Evolutionary conservation across 495 filamentous ascomycete genomes (phyloP).

Genomic region (Gamarada debralockiae): DNA sequence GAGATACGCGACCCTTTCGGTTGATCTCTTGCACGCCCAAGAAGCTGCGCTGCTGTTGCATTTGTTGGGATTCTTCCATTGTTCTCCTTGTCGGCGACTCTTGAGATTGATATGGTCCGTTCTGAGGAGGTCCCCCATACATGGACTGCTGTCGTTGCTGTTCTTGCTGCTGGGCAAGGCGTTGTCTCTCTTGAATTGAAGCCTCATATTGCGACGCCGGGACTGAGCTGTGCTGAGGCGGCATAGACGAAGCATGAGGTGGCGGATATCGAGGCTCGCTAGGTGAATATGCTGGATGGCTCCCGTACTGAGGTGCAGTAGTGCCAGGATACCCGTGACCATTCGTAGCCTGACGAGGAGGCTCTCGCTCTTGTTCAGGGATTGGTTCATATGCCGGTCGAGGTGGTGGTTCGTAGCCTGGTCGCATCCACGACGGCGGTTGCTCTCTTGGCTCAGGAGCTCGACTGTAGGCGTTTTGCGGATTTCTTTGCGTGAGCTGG

Average conservation of each 20-base stretch:
- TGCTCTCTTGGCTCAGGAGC: constrained; percentile 22
- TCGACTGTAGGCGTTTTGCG: constrained; percentile 16
- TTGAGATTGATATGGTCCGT: constrained; percentile 33
- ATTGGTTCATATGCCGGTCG: constrained; percentile 20
- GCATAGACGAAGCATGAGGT: constrained; percentile 40
- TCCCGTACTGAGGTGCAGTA: constrained; percentile 33
- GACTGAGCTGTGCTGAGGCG: constrained; percentile 33
- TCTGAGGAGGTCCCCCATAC: constrained; percentile 13
- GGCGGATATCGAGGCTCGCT: constrained; percentile 25
- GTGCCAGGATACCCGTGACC: constrained; percentile 36
- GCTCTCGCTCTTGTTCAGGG: constrained; percentile 11
- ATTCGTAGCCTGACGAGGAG: constrained; percentile 21
- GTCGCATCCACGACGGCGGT: constrained; percentile 20
- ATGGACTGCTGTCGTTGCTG: constrained; percentile 13
- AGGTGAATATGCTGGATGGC: constrained; percentile 17
- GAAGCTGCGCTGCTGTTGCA: constrained; percentile 38
- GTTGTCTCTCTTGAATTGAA: constrained; percentile 25
- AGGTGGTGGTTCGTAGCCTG: constrained; percentile 14
- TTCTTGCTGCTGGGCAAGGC: constrained; percentile 31
- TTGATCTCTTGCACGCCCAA: constrained; percentile 61
- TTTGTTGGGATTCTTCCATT: constrained; percentile 56
- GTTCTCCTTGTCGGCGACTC: constrained; percentile 48
- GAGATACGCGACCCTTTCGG: constrained; percentile 64
- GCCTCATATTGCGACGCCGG: constrained; percentile 31
- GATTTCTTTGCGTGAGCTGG: constrained; percentile 20